These are phyloP conservation scores for Fusarium sulawesiense DNA, from an alignment of 2,329 filamentous ascomycete species.

Conservation along the genomic window DNA sequence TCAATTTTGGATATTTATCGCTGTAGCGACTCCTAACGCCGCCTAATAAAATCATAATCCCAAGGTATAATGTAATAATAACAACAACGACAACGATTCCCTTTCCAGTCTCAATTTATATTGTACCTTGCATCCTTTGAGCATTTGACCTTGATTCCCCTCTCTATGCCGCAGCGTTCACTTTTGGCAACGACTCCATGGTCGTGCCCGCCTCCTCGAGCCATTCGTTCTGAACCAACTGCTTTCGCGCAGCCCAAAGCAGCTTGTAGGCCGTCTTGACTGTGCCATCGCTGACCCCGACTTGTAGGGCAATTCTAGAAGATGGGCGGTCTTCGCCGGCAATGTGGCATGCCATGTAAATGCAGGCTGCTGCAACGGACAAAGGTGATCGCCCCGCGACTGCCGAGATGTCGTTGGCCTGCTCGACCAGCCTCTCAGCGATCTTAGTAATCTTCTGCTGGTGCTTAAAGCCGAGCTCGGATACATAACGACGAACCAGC, in stretches of 20 bases:
- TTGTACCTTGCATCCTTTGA: background rate
- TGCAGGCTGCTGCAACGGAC: constrained; percentile 93
- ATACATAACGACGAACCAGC: constrained; percentile 91
- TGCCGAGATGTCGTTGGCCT: constrained; percentile 80
- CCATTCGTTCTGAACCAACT: constrained; percentile 81
- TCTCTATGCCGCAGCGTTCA: constrained; percentile 8
- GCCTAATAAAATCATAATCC: background rate
- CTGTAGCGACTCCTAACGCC: background rate
- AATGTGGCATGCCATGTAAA: constrained; percentile 93
- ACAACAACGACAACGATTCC: background rate
- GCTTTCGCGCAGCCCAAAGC: constrained; percentile 79
- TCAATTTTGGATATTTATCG: background rate
- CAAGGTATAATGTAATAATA: constrained; percentile 1
- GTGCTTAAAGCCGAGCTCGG: constrained; percentile 78
- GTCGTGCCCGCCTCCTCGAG: constrained; percentile 76
- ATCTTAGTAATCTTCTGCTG: constrained; percentile 82
- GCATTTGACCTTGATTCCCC: background rate
- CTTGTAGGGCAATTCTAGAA: constrained; percentile 87
- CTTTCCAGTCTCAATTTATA: background rate
- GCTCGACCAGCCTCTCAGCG: constrained; percentile 80
- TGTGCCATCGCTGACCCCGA: constrained; percentile 94
- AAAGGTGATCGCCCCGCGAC: constrained; percentile 93
- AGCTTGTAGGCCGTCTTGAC: constrained; percentile 96
- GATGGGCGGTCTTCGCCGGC: constrained; percentile 81
- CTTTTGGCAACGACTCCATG: constrained; percentile 74